Percentiles rank a stretch among this genome's conserved stretches.
phyloP scores from a whole-genome alignment of 2,329 filamentous ascomycete species.

The Fusarium sp. region DNA sequence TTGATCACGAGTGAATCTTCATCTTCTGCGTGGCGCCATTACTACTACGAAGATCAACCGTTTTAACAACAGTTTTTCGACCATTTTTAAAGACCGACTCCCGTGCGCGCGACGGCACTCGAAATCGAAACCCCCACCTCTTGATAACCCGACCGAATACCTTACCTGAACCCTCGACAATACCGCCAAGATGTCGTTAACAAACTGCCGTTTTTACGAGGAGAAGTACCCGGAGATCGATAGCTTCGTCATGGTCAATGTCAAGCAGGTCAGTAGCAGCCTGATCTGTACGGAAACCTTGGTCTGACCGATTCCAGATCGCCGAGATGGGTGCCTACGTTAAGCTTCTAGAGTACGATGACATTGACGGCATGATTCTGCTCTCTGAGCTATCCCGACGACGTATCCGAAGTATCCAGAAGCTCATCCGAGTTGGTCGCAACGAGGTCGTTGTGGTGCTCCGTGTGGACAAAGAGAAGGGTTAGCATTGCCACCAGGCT shows the following conservation, averaged over 20 bases:
- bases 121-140: conserved; percentile 52
- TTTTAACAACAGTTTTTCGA: conserved; percentile 20
- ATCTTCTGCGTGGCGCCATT: conserved; percentile 17
- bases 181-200: conserved; percentile 86
- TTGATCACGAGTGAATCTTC: conserved; percentile 36
- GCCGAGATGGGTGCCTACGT: conserved; percentile 99
- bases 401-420: conserved; percentile 99
- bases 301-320: conserved; percentile 69
- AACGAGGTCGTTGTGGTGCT: conserved; percentile 99
- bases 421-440: conserved; percentile 96
- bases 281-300: conserved; percentile 21
- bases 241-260: conserved; percentile 99
- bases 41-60: conserved; percentile 1
- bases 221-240: conserved; percentile 96
- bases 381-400: conserved; percentile 96
- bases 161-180: conserved; percentile 45
- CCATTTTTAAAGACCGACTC: conserved; percentile 33
- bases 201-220: conserved; percentile 97
- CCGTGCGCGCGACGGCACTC: conserved; percentile 44
- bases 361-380: conserved; percentile 99
- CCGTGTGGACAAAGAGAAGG: conserved; percentile 99
- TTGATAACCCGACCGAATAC: conserved; percentile 41
- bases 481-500: conserved; percentile 57
- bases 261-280: conserved; percentile 81
- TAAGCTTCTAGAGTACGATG: conserved; percentile 99